A percentile compares a stretch with the other conserved stretches of the same genome.
Conservation (phyloP, 2,329 filamentous ascomycete genomes). For the Aspergillus phoenicis region DNA sequence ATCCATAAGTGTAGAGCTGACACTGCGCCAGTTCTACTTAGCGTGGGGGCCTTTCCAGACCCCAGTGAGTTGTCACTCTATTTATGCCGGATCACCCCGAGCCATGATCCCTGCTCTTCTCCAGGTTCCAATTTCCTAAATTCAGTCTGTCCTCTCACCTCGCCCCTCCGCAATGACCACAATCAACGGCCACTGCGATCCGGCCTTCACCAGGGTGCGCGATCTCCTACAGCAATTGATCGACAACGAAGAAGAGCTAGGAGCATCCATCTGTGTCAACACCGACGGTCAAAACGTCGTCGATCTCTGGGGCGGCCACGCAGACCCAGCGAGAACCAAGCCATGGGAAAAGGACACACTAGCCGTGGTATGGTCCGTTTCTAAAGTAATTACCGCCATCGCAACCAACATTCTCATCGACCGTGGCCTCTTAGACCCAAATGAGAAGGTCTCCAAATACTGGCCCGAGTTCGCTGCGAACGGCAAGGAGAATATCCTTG, state of each 20-base stretch:
- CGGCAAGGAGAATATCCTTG: slow-evolving; percentile 45
- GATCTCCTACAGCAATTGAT: slow-evolving; percentile 40
- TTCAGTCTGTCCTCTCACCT: background rate
- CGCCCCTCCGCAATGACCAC: slow-evolving; percentile 23
- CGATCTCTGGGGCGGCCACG: slow-evolving; percentile 50
- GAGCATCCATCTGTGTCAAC: slow-evolving; percentile 49
- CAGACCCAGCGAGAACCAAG: slow-evolving; percentile 31
- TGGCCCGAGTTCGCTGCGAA: slow-evolving; percentile 53
- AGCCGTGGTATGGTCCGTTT: slow-evolving; percentile 44
- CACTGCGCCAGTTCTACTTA: too few species aligned
- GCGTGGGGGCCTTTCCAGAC: too few species aligned
- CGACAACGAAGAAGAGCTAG: slow-evolving; percentile 45
- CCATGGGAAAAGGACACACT: slow-evolving; percentile 48
- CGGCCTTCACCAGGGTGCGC: slow-evolving; percentile 40
- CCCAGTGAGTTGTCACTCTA: background rate
- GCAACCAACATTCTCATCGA: slow-evolving; percentile 45
- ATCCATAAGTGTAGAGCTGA: too few species aligned
- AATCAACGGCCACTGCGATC: slow-evolving; percentile 42
- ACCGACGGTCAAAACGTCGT: slow-evolving; percentile 47
- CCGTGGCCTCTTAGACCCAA: slow-evolving; percentile 40
- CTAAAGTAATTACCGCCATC: slow-evolving; percentile 44
- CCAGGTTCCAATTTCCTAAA: background rate
- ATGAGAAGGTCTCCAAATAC: slow-evolving; percentile 45
- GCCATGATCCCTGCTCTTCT: background rate
- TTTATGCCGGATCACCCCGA: background rate